Evolutionary conservation across 2,329 filamentous ascomycete species (phyloP).

Genomic region (Cytospora mali): DNA sequence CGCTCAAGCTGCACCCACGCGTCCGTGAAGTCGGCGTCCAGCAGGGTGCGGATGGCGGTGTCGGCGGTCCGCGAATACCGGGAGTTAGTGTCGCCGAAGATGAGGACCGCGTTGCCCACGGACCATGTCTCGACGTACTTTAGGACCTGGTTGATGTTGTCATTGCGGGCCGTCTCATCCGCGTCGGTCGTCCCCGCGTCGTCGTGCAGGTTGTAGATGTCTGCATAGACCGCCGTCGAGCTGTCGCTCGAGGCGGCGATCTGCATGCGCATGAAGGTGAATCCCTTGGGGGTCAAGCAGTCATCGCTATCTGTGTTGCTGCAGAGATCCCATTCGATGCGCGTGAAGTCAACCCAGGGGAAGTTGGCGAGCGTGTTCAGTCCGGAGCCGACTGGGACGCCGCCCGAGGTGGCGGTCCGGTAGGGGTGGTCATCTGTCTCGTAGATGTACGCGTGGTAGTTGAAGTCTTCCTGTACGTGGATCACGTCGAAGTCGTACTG

Average conservation of each 20-base stretch:
- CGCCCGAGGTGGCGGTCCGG: conserved; percentile 67
- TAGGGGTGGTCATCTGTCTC: conserved; percentile 60
- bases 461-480: conserved; percentile 70
- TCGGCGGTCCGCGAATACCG: conserved; percentile 62
- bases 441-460: conserved; percentile 67
- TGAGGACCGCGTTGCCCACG: conserved; percentile 61
- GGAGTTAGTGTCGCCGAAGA: conserved; percentile 68
- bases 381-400: conserved; percentile 63
- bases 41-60: conserved; percentile 48
- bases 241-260: conserved; percentile 41
- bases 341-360: conserved; percentile 56
- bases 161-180: conserved; percentile 58
- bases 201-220: conserved; percentile 68
- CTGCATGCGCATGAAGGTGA: conserved; percentile 65
- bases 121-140: conserved; percentile 60
- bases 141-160: conserved; percentile 62
- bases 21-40: conserved; percentile 57
- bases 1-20: conserved; percentile 60
- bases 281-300: conserved; percentile 71
- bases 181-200: conserved; percentile 61
- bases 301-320: conserved; percentile 58
- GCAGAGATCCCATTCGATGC: conserved; percentile 62
- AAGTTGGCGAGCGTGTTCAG: conserved; percentile 66
- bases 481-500: conserved; percentile 63
- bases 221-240: conserved; percentile 53